phyloP scores from a whole-genome alignment of 2,329 filamentous ascomycete genomes.

The Trichoderma cornu-damae region DNA sequence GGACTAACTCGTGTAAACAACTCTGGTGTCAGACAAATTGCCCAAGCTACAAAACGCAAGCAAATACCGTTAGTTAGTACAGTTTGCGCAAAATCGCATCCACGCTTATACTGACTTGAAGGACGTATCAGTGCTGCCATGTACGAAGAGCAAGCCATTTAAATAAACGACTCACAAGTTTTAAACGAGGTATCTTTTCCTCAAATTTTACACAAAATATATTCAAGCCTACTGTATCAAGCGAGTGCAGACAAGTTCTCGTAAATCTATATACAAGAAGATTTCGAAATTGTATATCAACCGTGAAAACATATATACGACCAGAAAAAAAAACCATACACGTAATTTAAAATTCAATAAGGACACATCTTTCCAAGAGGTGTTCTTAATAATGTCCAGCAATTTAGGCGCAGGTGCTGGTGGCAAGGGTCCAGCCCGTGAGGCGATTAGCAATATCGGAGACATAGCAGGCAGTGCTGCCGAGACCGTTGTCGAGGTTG shows the following conservation, averaged over 20 bases:
- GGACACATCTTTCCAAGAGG: not conserved
- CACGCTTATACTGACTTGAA: no score
- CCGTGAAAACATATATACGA: not conserved
- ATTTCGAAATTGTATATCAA: not conserved
- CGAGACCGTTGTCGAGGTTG: conserved; percentile 23
- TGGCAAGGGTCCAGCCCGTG: conserved; percentile 23
- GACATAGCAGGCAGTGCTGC: conserved; percentile 23
- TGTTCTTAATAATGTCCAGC: not conserved
- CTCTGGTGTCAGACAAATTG: no score
- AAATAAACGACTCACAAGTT: not conserved
- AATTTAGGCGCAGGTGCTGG: conserved; percentile 15
- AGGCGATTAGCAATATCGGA: conserved; percentile 25
- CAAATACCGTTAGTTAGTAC: no score
- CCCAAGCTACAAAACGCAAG: no score
- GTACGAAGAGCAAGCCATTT: no score
- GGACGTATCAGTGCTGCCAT: no score
- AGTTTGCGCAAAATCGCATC: no score
- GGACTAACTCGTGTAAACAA: no score
- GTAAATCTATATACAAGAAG: not conserved
- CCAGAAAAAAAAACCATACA: not conserved
- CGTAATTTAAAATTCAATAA: not conserved
- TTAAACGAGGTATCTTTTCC: not conserved
- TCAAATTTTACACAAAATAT: not conserved
- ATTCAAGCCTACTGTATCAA: conserved; percentile 11
- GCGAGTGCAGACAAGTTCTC: not conserved